Conservation (phyloP, 139 green algal species). For the Chlorella sorokiniana region DNA sequence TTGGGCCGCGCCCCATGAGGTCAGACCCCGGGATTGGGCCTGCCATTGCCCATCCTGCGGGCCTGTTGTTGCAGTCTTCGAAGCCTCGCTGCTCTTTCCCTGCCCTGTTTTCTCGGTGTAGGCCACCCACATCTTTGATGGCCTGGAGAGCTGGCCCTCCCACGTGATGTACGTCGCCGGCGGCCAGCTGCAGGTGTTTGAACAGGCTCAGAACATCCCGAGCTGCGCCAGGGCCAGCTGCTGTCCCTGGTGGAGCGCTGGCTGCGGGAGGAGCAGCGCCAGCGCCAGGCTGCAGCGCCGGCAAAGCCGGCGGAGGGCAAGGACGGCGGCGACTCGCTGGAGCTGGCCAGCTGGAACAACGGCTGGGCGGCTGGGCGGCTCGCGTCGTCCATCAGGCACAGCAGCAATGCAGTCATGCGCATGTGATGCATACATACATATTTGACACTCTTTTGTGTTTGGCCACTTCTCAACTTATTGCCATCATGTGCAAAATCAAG, state of each 20-base stretch:
- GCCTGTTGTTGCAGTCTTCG: too few species aligned
- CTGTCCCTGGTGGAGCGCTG: slow-evolving; percentile 65
- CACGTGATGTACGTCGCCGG: slow-evolving; percentile 89
- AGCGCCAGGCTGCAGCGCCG: slow-evolving; percentile 35
- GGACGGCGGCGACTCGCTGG: slow-evolving; percentile 41
- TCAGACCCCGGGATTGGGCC: too few species aligned
- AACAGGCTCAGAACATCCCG: slow-evolving; percentile 48
- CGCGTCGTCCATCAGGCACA: slow-evolving; percentile 57
- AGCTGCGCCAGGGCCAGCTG: slow-evolving; percentile 65
- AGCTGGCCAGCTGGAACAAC: slow-evolving; percentile 80
- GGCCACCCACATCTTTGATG: slow-evolving; percentile 99
- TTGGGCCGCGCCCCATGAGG: too few species aligned
- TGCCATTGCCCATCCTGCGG: too few species aligned
- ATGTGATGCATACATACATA: slow-evolving; percentile 36
- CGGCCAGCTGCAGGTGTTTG: slow-evolving; percentile 64
- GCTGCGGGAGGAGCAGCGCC: slow-evolving; percentile 56
- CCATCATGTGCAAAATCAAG: too few species aligned
- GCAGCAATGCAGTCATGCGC: slow-evolving; percentile 84
- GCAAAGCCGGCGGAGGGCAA: slow-evolving; percentile 36
- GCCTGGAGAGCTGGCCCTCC: slow-evolving; percentile 92
- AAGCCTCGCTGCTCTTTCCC: too few species aligned
- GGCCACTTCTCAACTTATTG: too few species aligned
- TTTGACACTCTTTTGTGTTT: too few species aligned
- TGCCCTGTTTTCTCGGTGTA: slow-evolving; percentile 4
- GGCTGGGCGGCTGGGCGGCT: slow-evolving; percentile 79